These are phyloP conservation scores for Castanea mollissima DNA, from an alignment of 306 rosid species.

Conservation along the genomic window DNA sequence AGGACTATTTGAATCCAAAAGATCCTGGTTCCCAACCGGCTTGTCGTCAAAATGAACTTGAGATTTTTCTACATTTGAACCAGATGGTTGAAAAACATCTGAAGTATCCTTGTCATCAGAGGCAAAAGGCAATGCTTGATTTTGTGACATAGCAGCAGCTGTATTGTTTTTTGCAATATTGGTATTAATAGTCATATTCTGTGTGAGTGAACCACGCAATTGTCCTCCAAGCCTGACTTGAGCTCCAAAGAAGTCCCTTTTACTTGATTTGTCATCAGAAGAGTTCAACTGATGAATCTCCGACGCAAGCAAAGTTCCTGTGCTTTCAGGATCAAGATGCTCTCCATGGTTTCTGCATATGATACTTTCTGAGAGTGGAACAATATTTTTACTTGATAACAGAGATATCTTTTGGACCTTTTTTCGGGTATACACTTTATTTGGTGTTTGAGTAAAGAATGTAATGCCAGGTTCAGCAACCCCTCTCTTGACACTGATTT, in stretches of 20 bases:
- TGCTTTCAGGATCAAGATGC: constrained; percentile 27
- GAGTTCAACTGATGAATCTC: constrained; percentile 32
- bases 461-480: constrained; percentile 30
- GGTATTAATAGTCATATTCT: constrained; percentile 15
- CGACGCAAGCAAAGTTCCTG: constrained; percentile 28
- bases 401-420: constrained; percentile 32
- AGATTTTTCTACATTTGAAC: constrained; percentile 33
- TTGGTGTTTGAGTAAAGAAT: constrained; percentile 37
- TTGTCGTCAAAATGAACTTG: constrained; percentile 29
- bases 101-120: constrained; percentile 10
- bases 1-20: constrained; percentile 15
- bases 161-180: constrained; percentile 2
- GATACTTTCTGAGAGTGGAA: constrained; percentile 32
- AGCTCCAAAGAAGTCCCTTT: constrained; percentile 24
- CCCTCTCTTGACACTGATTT: constrained; percentile 26
- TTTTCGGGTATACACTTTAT: constrained; percentile 52
- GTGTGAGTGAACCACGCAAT: constrained; percentile 1
- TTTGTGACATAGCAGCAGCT: constrained; percentile 23
- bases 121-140: constrained; percentile 18
- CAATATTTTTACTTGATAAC: constrained; percentile 24
- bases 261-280: constrained; percentile 31
- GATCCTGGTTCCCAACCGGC: constrained; percentile 36
- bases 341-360: constrained; percentile 31
- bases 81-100: constrained; percentile 24
- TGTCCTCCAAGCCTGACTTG: constrained; percentile 21